Percentiles rank a stretch among this genome's conserved stretches.
Conservation (phyloP, 2,329 filamentous ascomycete species). For the Fusarium penzigii region DNA sequence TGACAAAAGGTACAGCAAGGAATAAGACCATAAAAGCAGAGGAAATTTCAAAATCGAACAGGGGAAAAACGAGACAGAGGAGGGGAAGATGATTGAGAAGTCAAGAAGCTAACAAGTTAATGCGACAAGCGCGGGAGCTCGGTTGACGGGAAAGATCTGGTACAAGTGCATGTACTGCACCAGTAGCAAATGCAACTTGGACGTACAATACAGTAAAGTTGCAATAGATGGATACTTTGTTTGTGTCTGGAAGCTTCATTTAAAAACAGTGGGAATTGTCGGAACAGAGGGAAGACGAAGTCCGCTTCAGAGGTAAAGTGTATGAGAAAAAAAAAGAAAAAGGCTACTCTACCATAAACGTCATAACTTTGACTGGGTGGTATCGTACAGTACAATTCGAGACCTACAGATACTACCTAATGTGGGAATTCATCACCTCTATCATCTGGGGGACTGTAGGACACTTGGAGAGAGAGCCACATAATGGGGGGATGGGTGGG, state of each 20-base stretch:
- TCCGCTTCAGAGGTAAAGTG: conserved; percentile 7
- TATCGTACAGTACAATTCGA: no score
- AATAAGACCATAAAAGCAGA: background rate
- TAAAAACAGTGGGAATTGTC: conserved; percentile 6
- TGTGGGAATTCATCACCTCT: no score
- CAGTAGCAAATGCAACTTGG: background rate
- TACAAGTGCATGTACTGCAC: background rate
- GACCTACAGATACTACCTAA: no score
- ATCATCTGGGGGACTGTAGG: no score
- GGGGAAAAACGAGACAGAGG: background rate
- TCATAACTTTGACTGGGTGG: background rate
- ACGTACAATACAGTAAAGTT: background rate
- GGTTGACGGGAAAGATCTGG: background rate
- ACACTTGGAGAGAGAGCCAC: no score
- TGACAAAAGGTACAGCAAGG: background rate
- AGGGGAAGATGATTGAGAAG: background rate
- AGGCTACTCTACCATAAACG: no score
- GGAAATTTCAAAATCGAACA: background rate
- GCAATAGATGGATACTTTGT: background rate
- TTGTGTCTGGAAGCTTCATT: background rate
- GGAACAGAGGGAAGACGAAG: background rate
- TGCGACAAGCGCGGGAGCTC: background rate
- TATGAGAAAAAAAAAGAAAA: conserved; percentile 9
- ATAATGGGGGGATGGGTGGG: no score
- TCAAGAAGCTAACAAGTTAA: no score